Percentiles rank a stretch among this genome's conserved stretches.
Conservation (phyloP, 768 basidiomycete species). For the Sarcomyxa edulis region DNA sequence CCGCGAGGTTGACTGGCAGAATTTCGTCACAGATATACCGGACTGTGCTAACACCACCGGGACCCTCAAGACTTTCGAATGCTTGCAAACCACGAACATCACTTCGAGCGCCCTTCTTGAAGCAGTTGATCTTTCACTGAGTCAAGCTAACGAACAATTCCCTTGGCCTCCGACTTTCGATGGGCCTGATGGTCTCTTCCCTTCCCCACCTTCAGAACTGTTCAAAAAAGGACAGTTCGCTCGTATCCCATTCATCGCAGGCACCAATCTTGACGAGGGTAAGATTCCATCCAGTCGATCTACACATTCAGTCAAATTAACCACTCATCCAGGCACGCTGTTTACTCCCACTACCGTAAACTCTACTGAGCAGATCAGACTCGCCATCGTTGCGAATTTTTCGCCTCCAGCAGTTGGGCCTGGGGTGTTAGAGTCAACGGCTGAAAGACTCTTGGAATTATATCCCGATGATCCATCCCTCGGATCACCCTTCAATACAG, state of each 20-base stretch:
- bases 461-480: conserved; percentile 37
- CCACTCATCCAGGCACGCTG: conserved; percentile 22
- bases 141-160: conserved; percentile 18
- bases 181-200: conserved; percentile 30
- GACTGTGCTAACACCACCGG: conserved; percentile 18
- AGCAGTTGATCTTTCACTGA: conserved; percentile 18
- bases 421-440: conserved; percentile 13
- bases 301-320: not conserved
- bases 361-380: conserved; percentile 19
- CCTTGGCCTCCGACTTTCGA: conserved; percentile 36
- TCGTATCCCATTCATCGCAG: conserved; percentile 37
- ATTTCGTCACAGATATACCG: conserved; percentile 22
- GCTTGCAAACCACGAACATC: conserved; percentile 20
- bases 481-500: conserved; percentile 43
- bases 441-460: conserved; percentile 23
- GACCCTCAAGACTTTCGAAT: conserved; percentile 25
- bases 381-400: conserved; percentile 17
- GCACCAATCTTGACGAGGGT: conserved; percentile 44
- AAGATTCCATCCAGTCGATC: not conserved
- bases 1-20: conserved; percentile 22
- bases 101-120: conserved; percentile 20
- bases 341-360: conserved; percentile 23
- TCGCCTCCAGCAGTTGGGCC: conserved; percentile 23
- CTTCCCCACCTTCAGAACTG: conserved; percentile 30
- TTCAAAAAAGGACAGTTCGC: conserved; percentile 27